Evolutionary conservation across 192 early-diverging fungal species (phyloP), one percentile per base, ranked within the genome.

Genomic region (Geranomyces michiganensis): DNA sequence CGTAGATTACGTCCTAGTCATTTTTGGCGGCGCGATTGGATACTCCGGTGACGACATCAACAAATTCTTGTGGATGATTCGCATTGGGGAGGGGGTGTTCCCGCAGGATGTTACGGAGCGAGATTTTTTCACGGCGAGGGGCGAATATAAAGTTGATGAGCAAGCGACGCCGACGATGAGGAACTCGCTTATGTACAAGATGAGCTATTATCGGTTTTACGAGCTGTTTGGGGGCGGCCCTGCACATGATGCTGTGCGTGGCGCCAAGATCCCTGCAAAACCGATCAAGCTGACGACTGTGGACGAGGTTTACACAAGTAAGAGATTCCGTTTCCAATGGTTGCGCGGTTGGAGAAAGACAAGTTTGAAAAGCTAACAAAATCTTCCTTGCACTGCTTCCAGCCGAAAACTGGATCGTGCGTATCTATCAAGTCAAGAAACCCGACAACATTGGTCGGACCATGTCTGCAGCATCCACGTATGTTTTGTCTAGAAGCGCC

Each of bases 41-140:
- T 99, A 99, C 78, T 95, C 94, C 24, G 98, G 98, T 22, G 98
- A 99, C 80, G 98, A 99, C 78, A 96, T 99, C 84, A 99, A 99
- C 88, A 99, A 99, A 83, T 99, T 97, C 84, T 71, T 99, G 82
- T 99, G 98, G 98, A 99, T 99, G 98, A 91, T 99, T 65, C 90
- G 98, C 59, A 99, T 99, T 77, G 95, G 93, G 0, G 93, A 96
- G 81, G 95, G 95, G 19, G 94, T 99, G 1, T 99, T 92, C 77
- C 98, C 98, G 0, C 89, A 97, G 55, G 89, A 96, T n/a, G 83
- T 99, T 62, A 90, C 82, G 64, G 98, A 99, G 79, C 69, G 83
- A 27, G 82, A 83, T 26, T 99, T 94, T 77, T 99, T 96, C 71
- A 99, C 92, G 29, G 65, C 76, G 1, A 78, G 86, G 6, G 98